Evolutionary conservation across 208 protist species (phyloP).

Genomic region (Leishmania turanica): DNA sequence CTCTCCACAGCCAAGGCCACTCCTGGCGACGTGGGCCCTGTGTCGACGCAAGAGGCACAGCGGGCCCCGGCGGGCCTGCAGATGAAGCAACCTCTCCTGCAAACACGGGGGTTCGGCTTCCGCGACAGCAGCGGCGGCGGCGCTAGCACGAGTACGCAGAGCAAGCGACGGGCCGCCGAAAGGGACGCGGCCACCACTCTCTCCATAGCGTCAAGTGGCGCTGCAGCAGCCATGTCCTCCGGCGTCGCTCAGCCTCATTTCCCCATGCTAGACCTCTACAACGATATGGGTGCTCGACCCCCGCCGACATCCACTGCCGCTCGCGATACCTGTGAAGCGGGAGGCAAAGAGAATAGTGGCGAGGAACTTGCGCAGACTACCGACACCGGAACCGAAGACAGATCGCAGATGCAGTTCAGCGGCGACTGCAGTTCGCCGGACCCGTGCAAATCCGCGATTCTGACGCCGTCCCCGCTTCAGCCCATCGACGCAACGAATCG

Average conservation of each 20-base stretch:
- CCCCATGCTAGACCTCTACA: neutral
- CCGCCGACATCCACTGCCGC: neutral
- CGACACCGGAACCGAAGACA: neutral
- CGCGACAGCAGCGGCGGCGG: neutral
- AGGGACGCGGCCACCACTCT: neutral
- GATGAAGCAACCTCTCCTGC: conserved; percentile 15
- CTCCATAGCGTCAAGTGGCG: conserved; percentile 7
- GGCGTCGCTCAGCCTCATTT: neutral
- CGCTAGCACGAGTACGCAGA: too few species aligned
- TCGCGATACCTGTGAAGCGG: neutral
- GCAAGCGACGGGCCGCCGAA: neutral
- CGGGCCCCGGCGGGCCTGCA: neutral
- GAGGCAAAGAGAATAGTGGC: neutral
- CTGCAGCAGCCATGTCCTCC: neutral
- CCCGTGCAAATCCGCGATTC: neutral
- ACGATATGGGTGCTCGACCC: neutral
- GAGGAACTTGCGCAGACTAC: neutral
- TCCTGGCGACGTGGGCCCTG: neutral
- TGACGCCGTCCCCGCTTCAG: neutral
- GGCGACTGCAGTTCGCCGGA: neutral
- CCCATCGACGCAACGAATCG: neutral
- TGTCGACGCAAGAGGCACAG: conserved; percentile 5
- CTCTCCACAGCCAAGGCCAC: conserved; percentile 13
- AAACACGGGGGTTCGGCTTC: conserved; percentile 7
- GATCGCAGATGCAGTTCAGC: neutral